Evolutionary conservation across 1,139 yeast genomes (phyloP).

Genomic region (Magnusiomyces ingens): DNA sequence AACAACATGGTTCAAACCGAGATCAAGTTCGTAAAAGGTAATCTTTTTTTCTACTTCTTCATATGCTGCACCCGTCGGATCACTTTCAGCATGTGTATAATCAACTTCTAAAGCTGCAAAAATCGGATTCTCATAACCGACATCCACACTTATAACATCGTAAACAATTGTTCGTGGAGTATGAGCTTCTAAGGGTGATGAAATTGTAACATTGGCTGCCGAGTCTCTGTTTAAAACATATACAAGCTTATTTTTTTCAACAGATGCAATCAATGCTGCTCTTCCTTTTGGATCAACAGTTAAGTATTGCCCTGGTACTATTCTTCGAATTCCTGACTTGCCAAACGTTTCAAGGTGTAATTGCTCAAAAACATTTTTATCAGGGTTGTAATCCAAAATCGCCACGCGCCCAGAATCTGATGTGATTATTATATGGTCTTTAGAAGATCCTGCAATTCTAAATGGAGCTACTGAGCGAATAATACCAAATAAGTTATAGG

Average conservation of each 20-base stretch:
- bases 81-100: conserved; percentile 30
- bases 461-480: conserved; percentile 49
- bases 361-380: conserved; percentile 40
- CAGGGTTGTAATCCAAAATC: conserved; percentile 45
- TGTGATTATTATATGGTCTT: conserved; percentile 59
- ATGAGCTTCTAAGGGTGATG: conserved; percentile 71
- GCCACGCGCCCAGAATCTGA: conserved; percentile 77
- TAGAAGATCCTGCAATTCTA: conserved; percentile 45
- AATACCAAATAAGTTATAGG: conserved; percentile 52
- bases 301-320: conserved; percentile 72
- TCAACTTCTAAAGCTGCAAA: conserved; percentile 79
- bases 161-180: conserved; percentile 50
- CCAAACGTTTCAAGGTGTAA: conserved; percentile 61
- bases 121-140: conserved; percentile 71
- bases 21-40: conserved; percentile 72
- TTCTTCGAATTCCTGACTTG: conserved; percentile 67
- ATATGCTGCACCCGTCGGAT: conserved; percentile 22
- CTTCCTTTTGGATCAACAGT: conserved; percentile 68
- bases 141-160: conserved; percentile 55
- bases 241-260: conserved; percentile 66
- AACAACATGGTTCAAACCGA: conserved; percentile 73
- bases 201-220: conserved; percentile 43
- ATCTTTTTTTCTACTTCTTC: conserved; percentile 35
- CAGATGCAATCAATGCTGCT: conserved; percentile 61
- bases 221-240: conserved; percentile 50